Percentiles rank a stretch among this genome's conserved stretches.
Conservation (phyloP, 345 rosid genomes). For the Theobroma cacao region DNA sequence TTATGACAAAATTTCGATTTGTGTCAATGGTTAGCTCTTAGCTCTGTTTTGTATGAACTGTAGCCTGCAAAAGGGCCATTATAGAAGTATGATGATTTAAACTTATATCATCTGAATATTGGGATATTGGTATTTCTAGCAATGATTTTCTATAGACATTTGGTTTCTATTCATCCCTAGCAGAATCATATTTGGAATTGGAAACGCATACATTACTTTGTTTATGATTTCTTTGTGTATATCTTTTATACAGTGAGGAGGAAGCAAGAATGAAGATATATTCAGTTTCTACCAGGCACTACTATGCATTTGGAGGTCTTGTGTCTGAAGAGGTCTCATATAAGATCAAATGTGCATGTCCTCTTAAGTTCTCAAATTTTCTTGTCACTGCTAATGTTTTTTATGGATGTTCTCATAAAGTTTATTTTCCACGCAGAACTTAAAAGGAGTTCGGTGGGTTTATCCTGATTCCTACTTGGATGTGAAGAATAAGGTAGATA, state of each 20-base stretch:
- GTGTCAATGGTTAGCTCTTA: no score
- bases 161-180: neutral
- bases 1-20: no score
- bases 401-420: no score
- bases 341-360: slow-evolving; percentile 90
- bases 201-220: neutral
- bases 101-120: neutral
- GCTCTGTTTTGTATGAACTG: neutral
- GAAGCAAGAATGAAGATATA: slow-evolving; percentile 90
- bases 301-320: slow-evolving; percentile 87
- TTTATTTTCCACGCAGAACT: no score
- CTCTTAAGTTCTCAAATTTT: no score
- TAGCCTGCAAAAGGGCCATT: neutral
- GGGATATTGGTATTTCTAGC: neutral
- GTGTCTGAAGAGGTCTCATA: slow-evolving; percentile 65
- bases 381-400: no score
- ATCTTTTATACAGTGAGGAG: slow-evolving; percentile 51
- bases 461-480: no score
- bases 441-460: no score
- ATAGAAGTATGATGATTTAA: neutral
- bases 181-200: neutral
- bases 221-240: neutral
- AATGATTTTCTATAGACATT: neutral
- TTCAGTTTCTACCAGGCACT: slow-evolving; percentile 73
- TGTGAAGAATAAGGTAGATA: no score